Evolutionary conservation across 2,329 filamentous ascomycete genomes (phyloP), one percentile per base, ranked within the genome.

Genomic region (Fusarium sp.): DNA sequence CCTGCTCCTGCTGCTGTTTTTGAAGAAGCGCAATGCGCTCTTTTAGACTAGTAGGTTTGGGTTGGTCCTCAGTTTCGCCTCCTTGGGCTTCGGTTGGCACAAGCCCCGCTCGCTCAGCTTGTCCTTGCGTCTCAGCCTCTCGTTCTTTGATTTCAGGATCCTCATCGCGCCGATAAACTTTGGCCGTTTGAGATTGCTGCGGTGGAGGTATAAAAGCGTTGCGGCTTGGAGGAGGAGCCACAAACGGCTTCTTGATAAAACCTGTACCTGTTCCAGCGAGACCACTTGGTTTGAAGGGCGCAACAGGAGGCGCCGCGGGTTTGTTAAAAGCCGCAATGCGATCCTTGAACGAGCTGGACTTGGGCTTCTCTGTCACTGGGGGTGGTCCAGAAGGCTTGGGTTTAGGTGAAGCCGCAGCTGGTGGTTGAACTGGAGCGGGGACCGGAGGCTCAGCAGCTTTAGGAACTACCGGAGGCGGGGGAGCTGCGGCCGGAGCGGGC

Each of bases 251-350:
- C 86, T 95, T 98, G 80, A 99, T 90, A 77, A 98, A 98, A 55
- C 86, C 86, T 68, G 86, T 86, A 49, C 87, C 83, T 62, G 88
- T 68, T 20, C 76, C 83, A 60, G 85, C 83, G 27, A 91, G 81
- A 4, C 89, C 89, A 63, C 87, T 86, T 21, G 94, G 93, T 78
- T 97, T 97, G 82, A 97, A 95, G 2, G 96, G 96, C n/a, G 93
- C 88, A 64, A 96, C 85, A 11, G 96, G 96, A 4, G 94, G 89
- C 8, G 94, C 93, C 40, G 92, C 89, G 46, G 93, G 85, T 78
- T 95, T 96, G 81, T 99, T 99, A 83, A 99, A 99, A 46, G 96
- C 95, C 34, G 96, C 96, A 78, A 99, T 97, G 68, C 96, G 92
- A 81, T 98, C 96, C 77, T 89, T 94, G 83, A 99, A 98, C 3